Conservation (phyloP, 225 moss, liverwort and hornwort genomes). For the Sphagnum tenellum region DNA sequence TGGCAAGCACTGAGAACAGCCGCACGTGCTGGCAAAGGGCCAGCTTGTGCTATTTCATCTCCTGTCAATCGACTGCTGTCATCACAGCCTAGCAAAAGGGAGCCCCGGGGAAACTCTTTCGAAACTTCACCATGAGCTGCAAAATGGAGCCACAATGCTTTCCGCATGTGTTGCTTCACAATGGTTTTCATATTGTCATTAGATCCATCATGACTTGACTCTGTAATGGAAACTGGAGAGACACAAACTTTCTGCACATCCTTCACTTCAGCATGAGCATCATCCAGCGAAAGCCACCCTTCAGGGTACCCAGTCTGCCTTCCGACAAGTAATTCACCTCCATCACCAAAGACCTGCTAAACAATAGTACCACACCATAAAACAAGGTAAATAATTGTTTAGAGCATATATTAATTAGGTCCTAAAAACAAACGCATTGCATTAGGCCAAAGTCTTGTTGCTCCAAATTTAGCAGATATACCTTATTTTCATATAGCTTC, state of each 20-base stretch:
- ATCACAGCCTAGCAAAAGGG: constrained; percentile 9
- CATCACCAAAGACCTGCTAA: too few species aligned
- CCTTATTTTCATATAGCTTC: too few species aligned
- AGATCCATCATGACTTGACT: constrained; percentile 1
- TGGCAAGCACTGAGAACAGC: constrained; percentile 26
- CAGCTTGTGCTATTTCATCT: constrained; percentile 1
- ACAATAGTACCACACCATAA: too few species aligned
- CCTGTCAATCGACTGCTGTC: constrained; percentile 10
- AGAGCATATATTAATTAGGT: too few species aligned
- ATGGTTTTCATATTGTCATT: not conserved
- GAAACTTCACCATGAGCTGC: constrained; percentile 20
- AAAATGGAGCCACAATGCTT: constrained; percentile 23
- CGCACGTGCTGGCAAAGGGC: constrained; percentile 13
- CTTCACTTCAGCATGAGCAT: constrained; percentile 6
- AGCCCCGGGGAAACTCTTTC: constrained; percentile 19
- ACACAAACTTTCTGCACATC: constrained; percentile 1
- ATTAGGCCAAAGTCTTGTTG: too few species aligned
- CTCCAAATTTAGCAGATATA: too few species aligned
- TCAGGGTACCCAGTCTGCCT: constrained; percentile 5
- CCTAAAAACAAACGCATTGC: too few species aligned
- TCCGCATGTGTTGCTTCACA: constrained; percentile 11
- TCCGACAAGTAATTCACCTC: constrained; percentile 2
- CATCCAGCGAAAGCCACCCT: not conserved
- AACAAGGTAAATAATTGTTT: too few species aligned
- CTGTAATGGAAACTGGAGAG: not conserved